Conservation (phyloP, 1,284 basidiomycete genomes). For the Trichosporon asahii region DNA sequence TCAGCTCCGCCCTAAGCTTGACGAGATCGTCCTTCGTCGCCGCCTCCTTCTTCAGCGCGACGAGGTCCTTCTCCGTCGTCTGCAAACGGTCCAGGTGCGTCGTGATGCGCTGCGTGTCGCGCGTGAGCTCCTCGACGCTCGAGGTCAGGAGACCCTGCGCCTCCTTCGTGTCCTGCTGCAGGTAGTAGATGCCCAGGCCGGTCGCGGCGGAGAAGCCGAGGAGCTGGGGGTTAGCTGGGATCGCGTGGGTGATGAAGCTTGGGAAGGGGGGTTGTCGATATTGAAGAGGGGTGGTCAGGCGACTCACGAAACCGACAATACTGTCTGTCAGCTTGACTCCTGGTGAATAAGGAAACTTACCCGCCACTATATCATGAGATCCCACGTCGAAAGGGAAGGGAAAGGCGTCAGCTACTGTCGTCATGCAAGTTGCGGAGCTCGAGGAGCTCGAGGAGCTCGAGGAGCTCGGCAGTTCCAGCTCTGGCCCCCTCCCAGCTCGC, state of each 20-base stretch:
- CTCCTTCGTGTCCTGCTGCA: constrained; percentile 83
- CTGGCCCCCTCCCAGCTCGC: no score
- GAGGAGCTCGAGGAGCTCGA: no score
- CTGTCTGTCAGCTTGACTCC: constrained; percentile 52
- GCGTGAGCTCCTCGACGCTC: constrained; percentile 79
- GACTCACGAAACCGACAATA: constrained; percentile 72
- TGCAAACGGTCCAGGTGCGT: constrained; percentile 79
- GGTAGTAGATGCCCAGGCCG: constrained; percentile 71
- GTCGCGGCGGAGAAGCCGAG: constrained; percentile 36
- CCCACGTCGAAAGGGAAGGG: background rate
- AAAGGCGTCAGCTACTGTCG: background rate
- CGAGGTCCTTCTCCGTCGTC: constrained; percentile 81
- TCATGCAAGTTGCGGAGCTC: background rate
- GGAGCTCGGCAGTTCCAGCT: no score
- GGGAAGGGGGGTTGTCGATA: no score
- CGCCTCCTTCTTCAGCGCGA: constrained; percentile 64
- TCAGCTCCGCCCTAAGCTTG: constrained; percentile 70
- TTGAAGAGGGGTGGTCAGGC: no score
- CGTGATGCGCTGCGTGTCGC: constrained; percentile 77
- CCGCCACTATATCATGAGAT: constrained; percentile 58
- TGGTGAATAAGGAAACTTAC: constrained; percentile 54
- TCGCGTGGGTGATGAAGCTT: no score
- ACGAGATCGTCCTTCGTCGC: constrained; percentile 74
- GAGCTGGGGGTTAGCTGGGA: constrained; percentile 56
- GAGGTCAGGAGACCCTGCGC: constrained; percentile 77